Evolutionary conservation across 208 protist genomes (phyloP), one percentile per base, ranked within the genome.

Genomic region (Acanthamoeba healyi): DNA sequence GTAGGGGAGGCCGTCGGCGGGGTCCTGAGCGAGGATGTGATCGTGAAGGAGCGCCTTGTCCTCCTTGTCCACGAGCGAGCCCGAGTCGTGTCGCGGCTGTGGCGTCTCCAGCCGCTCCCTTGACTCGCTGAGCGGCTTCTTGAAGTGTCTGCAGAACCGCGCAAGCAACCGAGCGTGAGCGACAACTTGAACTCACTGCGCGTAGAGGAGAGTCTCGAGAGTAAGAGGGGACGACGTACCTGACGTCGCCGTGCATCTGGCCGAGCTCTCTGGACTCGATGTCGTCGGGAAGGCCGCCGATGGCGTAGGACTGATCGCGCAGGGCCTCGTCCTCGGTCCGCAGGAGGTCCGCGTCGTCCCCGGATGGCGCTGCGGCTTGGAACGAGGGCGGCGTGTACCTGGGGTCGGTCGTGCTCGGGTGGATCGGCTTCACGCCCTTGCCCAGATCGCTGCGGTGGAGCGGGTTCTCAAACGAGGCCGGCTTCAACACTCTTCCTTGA

Each of bases 261-360:
- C 81, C 81, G 17, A 89, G 81, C 38, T 89, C 81, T 89, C 81
- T 26, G 5, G 81, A 26, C 81, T 89, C 81, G 38, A 89, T 89
- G 46, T 89, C 81, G 44, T 65, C 81, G 54, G 81, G 81, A 3
- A 89, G n/a, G 46, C 14, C 29, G 22, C 70, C 70, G n/a, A 38
- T 29, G n/a, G 81, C 81, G 22, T 65, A 67, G n/a, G 42, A 6
- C 51, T 89, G 51, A 19, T 56, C 44, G 7, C 51, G 81, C 32
- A 67, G 2, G 44, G 81, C 81, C 34, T 67, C 51, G 34, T 89
- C 81, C 29, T 89, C 81, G 19, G 81, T 40, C 36, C 5, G 81
- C 12, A 89, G 42, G 29, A 89, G 81, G 49, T 65, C 81, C 24
- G 67, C 5, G 51, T 44, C 81, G 12, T 65, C 24, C 32, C 51